phyloP scores from a whole-genome alignment of 331 rosid species.

The Dryas integrifolia region DNA sequence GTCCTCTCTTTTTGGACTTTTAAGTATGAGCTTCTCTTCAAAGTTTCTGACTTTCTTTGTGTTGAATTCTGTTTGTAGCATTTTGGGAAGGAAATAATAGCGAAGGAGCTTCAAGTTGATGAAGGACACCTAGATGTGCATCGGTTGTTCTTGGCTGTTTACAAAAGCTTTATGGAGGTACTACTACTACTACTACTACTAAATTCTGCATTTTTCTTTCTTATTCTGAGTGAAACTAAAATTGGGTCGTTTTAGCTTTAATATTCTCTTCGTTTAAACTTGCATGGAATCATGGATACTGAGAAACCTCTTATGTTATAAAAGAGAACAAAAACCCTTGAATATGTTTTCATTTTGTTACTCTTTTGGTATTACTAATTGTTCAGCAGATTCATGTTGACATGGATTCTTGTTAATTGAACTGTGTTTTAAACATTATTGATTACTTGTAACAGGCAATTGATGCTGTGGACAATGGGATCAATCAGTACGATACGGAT shows the following conservation, averaged over 20 bases:
- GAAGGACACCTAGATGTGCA: conserved; percentile 71
- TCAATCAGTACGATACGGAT: conserved; percentile 73
- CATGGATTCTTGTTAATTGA: background rate
- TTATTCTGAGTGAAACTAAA: background rate
- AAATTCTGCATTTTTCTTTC: background rate
- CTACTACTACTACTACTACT: conserved; percentile 12
- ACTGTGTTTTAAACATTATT: conserved; percentile 6
- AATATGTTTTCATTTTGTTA: background rate
- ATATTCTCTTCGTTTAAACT: background rate
- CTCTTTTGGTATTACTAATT: background rate
- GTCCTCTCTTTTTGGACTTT: background rate
- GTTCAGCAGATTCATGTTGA: conserved; percentile 1
- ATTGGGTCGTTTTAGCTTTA: background rate
- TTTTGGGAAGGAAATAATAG: conserved; percentile 85
- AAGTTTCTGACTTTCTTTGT: background rate
- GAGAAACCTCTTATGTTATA: background rate
- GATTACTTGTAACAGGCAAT: conserved; percentile 58
- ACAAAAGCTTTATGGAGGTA: conserved; percentile 99
- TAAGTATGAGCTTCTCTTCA: background rate
- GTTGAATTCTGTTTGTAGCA: conserved; percentile 40
- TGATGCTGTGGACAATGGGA: conserved; percentile 91
- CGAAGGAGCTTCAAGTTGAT: conserved; percentile 78
- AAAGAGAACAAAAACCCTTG: background rate
- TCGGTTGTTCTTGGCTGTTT: conserved; percentile 68
- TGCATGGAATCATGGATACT: background rate